phyloP scores from a whole-genome alignment of 345 rosid species.

The Gynandropsis gynandra region DNA sequence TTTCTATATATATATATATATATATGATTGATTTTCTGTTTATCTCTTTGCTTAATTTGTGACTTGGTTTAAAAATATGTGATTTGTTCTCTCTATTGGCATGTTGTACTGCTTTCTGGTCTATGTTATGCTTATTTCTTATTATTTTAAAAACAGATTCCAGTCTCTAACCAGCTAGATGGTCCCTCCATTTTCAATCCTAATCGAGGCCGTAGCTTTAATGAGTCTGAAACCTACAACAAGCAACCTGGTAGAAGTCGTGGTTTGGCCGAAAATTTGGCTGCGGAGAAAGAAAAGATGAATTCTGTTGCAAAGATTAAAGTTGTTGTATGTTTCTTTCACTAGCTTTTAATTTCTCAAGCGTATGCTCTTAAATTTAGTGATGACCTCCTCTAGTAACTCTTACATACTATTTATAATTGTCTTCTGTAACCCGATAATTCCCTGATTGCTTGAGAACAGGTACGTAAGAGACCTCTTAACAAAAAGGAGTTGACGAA shows the following conservation, averaged over 20 bases:
- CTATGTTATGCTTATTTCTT: constrained; percentile 11
- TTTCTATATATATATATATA: neutral
- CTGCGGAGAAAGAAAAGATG: constrained; percentile 72
- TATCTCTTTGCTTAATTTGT: neutral
- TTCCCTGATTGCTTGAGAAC: constrained; percentile 23
- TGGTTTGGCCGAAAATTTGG: constrained; percentile 64
- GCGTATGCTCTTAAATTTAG: neutral
- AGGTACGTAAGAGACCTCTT: constrained; percentile 98
- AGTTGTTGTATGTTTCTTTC: constrained; percentile 76
- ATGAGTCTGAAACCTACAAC: constrained; percentile 66
- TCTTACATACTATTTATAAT: neutral
- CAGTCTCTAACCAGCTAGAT: constrained; percentile 51
- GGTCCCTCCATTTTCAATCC: constrained; percentile 55
- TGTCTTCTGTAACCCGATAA: neutral
- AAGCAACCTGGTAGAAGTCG: constrained; percentile 65
- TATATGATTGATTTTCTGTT: constrained; percentile 13
- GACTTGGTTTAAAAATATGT: neutral
- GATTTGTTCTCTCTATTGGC: constrained; percentile 1
- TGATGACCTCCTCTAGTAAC: neutral
- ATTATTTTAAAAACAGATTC: constrained; percentile 43
- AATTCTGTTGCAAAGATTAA: constrained; percentile 95
- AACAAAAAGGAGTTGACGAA: constrained; percentile 89
- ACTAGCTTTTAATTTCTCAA: constrained; percentile 4
- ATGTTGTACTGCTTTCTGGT: neutral
- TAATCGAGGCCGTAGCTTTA: constrained; percentile 70